phyloP scores from a whole-genome alignment of 306 rosid species.

The Rubus idaeus region DNA sequence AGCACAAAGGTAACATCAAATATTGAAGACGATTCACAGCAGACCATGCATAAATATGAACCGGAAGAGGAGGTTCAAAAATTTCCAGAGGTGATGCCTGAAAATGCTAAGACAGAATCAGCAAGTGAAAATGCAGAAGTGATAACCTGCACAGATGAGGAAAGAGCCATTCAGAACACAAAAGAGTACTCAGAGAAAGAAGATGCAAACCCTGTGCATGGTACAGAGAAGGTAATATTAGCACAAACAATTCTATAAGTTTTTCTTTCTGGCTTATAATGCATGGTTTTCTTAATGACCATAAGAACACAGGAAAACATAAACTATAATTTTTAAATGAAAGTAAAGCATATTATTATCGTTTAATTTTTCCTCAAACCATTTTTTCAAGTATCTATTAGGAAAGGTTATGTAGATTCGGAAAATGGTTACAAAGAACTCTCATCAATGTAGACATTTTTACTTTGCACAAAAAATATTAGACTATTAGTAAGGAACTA shows the following conservation, averaged over 20 bases:
- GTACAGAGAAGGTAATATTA: constrained; percentile 30
- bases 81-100: constrained; percentile 2
- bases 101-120: constrained; percentile 17
- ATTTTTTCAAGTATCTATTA: background rate
- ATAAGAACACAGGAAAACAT: background rate
- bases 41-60: constrained; percentile 18
- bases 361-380: background rate
- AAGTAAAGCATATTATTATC: background rate
- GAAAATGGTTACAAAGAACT: background rate
- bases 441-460: no score
- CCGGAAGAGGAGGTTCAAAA: constrained; percentile 27
- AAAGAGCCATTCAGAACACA: constrained; percentile 11
- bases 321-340: background rate
- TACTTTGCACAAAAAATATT: no score
- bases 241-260: background rate
- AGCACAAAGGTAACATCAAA: constrained; percentile 13
- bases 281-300: background rate
- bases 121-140: constrained; percentile 8
- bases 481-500: no score
- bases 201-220: constrained; percentile 14
- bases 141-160: constrained; percentile 5
- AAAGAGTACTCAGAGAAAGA: constrained; percentile 22
- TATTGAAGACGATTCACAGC: constrained; percentile 20
- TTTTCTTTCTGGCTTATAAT: background rate
- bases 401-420: background rate